A percentile compares a stretch with the other conserved stretches of the same genome.
phyloP scores from a whole-genome alignment of 495 filamentous ascomycete species.

The Neurospora sp. region DNA sequence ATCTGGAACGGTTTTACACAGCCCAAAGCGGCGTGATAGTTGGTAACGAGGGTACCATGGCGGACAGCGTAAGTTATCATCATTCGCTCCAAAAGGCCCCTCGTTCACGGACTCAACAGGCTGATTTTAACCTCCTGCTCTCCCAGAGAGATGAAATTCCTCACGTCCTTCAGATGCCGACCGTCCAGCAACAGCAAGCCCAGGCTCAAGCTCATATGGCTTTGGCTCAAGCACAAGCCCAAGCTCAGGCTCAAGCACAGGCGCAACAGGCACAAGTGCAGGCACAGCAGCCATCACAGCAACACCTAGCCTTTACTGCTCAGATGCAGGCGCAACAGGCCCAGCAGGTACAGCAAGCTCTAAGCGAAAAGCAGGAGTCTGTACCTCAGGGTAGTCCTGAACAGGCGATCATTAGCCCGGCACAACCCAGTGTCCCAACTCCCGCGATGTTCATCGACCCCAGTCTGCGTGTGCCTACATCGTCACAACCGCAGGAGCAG shows the following conservation, averaged over 20 bases:
- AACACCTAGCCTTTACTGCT: not conserved
- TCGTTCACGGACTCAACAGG: not conserved
- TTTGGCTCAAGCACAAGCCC: not conserved
- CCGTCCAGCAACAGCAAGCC: constrained; percentile 2
- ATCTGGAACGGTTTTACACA: constrained; percentile 30
- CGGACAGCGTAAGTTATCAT: constrained; percentile 30
- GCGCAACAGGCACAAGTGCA: not conserved
- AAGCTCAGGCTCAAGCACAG: not conserved
- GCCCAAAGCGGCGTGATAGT: constrained; percentile 22
- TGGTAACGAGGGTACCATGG: constrained; percentile 33
- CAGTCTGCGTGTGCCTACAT: constrained; percentile 9
- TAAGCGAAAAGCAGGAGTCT: constrained; percentile 1
- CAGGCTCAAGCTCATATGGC: constrained; percentile 1
- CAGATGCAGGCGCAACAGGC: not conserved
- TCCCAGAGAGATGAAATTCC: constrained; percentile 21
- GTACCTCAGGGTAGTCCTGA: not conserved
- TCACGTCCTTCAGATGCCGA: constrained; percentile 18
- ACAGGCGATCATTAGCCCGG: not conserved
- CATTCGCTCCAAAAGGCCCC: not conserved
- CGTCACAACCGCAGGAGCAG: constrained; percentile 5
- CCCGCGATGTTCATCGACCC: constrained; percentile 14
- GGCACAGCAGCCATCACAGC: not conserved
- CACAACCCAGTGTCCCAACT: not conserved
- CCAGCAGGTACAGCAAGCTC: not conserved
- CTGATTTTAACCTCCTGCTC: not conserved